Evolutionary conservation across 108 stramenopile species (phyloP).

Genomic region (Schizochytrium sp.): DNA sequence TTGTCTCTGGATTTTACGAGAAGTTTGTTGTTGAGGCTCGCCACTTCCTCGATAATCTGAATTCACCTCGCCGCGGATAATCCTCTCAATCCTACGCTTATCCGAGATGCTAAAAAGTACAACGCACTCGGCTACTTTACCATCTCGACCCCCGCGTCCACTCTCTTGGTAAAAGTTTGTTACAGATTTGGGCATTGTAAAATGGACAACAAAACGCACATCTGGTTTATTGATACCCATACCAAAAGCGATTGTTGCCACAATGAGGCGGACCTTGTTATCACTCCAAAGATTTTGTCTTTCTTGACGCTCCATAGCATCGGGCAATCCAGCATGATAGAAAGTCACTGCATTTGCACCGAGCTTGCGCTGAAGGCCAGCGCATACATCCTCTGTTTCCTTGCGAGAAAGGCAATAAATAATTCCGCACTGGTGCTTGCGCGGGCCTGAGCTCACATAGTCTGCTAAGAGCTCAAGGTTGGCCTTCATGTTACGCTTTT

Average conservation of each 20-base stretch:
- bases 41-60: too few relatives aligned
- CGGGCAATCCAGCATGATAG: conserved; percentile 95
- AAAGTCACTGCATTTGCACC: conserved; percentile 72
- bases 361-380: conserved; percentile 80
- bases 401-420: conserved; percentile 94
- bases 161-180: conserved; percentile 97
- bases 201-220: conserved; percentile 97
- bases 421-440: conserved; percentile 88
- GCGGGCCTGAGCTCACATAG: conserved; percentile 80
- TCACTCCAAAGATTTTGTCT: conserved; percentile 91
- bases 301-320: conserved; percentile 78
- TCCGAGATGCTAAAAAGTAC: conserved; percentile 92
- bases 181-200: conserved; percentile 95
- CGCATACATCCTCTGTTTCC: conserved; percentile 88
- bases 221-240: conserved; percentile 86
- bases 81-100: conserved; percentile 83
- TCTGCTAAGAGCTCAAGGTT: conserved; percentile 71
- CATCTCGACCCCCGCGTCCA: conserved; percentile 95
- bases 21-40: not conserved
- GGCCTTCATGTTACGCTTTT: conserved; percentile 83
- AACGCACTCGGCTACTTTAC: conserved; percentile 89
- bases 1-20: conserved; percentile 63
- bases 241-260: conserved; percentile 95
- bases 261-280: conserved; percentile 88
- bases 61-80: conserved; percentile 82